Conservation (phyloP, 306 rosid species). For the Amphicarpaea edgeworthii region DNA sequence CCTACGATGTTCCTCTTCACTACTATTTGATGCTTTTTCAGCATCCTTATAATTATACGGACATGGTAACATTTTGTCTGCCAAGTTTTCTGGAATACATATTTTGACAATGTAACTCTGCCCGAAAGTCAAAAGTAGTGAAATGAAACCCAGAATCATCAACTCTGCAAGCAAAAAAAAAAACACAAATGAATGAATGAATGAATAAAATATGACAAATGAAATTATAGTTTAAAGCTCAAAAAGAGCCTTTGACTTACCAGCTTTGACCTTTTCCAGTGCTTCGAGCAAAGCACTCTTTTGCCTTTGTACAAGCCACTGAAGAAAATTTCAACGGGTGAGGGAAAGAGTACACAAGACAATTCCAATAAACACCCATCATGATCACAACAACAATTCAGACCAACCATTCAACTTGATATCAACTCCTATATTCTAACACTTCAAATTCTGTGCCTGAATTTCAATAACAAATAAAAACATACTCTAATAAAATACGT, state of each 20-base stretch:
- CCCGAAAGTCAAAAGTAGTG: constrained; percentile 82
- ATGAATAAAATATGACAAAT: not conserved
- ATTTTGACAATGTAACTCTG: constrained; percentile 81
- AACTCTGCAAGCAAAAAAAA: constrained; percentile 67
- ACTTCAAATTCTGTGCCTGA: not conserved
- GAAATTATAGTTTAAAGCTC: not conserved
- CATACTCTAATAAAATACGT: not conserved
- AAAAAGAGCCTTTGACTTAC: constrained; percentile 47
- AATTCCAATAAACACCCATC: constrained; percentile 7
- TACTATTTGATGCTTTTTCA: constrained; percentile 4
- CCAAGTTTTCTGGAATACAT: constrained; percentile 63
- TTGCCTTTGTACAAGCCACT: constrained; percentile 48
- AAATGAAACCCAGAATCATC: constrained; percentile 97
- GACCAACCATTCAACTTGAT: constrained; percentile 4
- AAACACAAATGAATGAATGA: no score
- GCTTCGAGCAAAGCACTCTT: constrained; percentile 83
- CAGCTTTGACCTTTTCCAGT: constrained; percentile 87
- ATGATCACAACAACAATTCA: not conserved
- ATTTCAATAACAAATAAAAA: constrained; percentile 5
- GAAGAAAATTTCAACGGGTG: constrained; percentile 25
- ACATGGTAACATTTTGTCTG: constrained; percentile 85
- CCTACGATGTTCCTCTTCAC: constrained; percentile 49
- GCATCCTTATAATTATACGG: constrained; percentile 6
- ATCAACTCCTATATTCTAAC: not conserved
- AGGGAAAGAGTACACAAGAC: not conserved